Base-by-base conservation (phyloP, 805 yeast genomes). In the Barnettozyma sp. region DNA sequence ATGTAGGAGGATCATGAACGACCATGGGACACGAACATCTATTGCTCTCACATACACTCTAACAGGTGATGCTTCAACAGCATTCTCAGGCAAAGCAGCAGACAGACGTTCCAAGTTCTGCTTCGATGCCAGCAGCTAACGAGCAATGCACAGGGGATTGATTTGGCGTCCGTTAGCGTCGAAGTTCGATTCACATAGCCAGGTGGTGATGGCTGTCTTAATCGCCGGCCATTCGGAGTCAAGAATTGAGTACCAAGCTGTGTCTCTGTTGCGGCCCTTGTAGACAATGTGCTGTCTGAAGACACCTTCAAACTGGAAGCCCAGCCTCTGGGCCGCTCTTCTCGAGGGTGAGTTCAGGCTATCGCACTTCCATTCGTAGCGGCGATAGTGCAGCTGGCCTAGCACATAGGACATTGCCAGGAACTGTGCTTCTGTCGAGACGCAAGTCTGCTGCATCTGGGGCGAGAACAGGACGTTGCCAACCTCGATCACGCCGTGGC, bases 301-400 rank as follows among this genome's bases (percentile, higher is more conserved):
- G 7, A 27, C 15, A 6, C 39, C 33, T 16, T 36, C 39, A 17
- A 14, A 31, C 8, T 22, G 11, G 24, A 36, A 36, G 9, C 39
- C 39, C 12, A 36, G 13, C 11, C 39, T 31, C n/a, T 9, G 7
- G 10, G 39, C 39, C n/a, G 39, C 39, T 1, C 11, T 26, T 13
- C 13, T 31, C 4, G 39, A 36, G 4, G 39, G 39, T 2, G 12
- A 18, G 18, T 36, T 36, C 9, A 26, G 20, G 17, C 19, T 22
- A 27, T 36, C 39, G 25, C 35, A 30, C 19, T 36, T 36, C 39
- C 39, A 36, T 36, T 36, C 39, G 20, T 36, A 36, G 14, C 39
- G 29, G 21, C 35, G 26, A 23, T 26, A 36, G 5, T 25, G 26
- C 23, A 36, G 15, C 7, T 22, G 23, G 15, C 32, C 39, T 14